Conservation (phyloP, 345 rosid species). For the Salix koriyanagi region DNA sequence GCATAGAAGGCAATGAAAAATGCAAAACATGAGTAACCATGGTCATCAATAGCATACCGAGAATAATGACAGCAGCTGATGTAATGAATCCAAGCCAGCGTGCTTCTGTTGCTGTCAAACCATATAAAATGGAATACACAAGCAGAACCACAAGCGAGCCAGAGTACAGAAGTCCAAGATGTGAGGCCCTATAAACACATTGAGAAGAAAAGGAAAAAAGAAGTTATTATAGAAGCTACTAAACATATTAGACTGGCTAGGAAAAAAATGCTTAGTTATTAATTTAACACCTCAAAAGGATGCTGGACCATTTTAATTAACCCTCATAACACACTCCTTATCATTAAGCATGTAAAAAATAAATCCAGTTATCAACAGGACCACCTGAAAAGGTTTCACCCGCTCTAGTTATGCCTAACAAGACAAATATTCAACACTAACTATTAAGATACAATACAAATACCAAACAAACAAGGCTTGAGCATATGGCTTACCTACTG, state of each 20-base stretch:
- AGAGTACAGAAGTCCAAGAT: conserved; percentile 84
- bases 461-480: conserved; percentile 7
- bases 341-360: conserved; percentile 5
- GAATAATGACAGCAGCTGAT: conserved; percentile 89
- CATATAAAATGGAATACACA: conserved; percentile 87
- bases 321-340: conserved; percentile 5
- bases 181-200: conserved; percentile 69
- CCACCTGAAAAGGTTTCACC: not conserved
- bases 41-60: conserved; percentile 47
- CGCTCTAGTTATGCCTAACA: not conserved
- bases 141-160: conserved; percentile 84
- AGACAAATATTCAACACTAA: conserved; percentile 1
- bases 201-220: conserved; percentile 11
- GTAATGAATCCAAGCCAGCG: conserved; percentile 97
- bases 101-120: conserved; percentile 87
- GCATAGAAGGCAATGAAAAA: conserved; percentile 8
- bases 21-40: conserved; percentile 12
- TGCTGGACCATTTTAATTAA: not conserved
- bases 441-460: not conserved
- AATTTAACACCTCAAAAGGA: conserved; percentile 1
- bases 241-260: conserved; percentile 6
- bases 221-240: conserved; percentile 3
- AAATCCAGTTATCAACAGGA: not conserved
- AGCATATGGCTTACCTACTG: conserved; percentile 50
- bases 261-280: not conserved